Base-by-base conservation (phyloP, 2,329 filamentous ascomycete genomes). In the Septoria petroselini region DNA sequence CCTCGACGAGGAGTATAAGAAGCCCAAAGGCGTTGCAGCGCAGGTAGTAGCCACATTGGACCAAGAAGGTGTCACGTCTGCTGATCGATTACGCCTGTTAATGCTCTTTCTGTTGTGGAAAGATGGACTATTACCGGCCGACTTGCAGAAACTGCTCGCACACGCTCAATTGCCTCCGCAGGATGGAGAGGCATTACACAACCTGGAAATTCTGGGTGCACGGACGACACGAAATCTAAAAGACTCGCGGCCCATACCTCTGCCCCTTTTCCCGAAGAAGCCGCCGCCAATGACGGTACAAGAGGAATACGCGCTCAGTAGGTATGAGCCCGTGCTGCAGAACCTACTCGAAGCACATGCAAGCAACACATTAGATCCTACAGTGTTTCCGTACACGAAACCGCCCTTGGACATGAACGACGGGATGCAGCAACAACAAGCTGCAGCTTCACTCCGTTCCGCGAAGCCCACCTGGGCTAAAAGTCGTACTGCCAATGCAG, bases 401-500 rank as follows among this genome's bases (percentile, higher is more conserved):
- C 73, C 73, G 19, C 72, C 88, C 52, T 70, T 87, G 1, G 79
- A 86, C 52, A 72, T 77, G 59, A 75, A 77, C 12, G 79, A 80
- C 54, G 78, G 81, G 50, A 80, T 84, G 52, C 71, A 80, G 30
- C 63, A 80, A 37, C 73, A 64, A 42, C 34, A 48, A 29, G 64
- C 71, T 1, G 69, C 72, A 1, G 68, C 86, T 9, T 97, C 91
- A 11, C 78, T 98, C 18, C 86, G 93, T 50, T 88, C 88, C 7
- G 90, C 90, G 12, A 94, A 95, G 63, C 93, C 91, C 1, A 95
- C 91, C 34, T 98, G 93, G 93, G 93, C 93, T 1, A 88, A 88
- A 45, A 85, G 87, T 7, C 84, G 89, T 35, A 79, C 85, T 38
- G 42, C 50, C 21, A 64, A 58, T 19, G 56, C 57, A 15, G 83